Percentiles rank a stretch among this genome's conserved stretches.
Evolutionary conservation across 2,329 filamentous ascomycete genomes (phyloP).

Genomic region (Aspergillus pseudonomiae): DNA sequence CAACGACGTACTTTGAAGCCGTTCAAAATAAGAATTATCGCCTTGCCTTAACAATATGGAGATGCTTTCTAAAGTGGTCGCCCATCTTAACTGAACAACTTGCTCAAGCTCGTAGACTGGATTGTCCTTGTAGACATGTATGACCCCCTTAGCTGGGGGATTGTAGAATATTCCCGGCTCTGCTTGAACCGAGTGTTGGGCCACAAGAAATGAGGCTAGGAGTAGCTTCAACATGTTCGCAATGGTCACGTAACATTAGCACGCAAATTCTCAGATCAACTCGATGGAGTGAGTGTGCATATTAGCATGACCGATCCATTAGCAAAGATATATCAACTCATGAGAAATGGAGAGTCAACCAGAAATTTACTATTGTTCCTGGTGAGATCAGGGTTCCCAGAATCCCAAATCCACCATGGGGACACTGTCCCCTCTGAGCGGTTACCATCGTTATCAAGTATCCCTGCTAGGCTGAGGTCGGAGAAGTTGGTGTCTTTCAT

Average conservation of each 20-base stretch:
- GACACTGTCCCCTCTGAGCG: background rate
- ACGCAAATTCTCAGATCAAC: background rate
- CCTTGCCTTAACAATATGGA: slow-evolving; percentile 6
- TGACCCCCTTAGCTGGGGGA: background rate
- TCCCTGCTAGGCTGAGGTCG: background rate
- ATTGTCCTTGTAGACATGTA: slow-evolving; percentile 1
- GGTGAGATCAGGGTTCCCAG: background rate
- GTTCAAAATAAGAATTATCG: slow-evolving; percentile 1
- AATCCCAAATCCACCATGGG: background rate
- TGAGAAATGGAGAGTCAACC: background rate
- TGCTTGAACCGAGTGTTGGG: background rate
- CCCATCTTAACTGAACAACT: slow-evolving; percentile 3
- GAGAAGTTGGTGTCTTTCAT: background rate
- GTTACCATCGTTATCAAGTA: background rate
- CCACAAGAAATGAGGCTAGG: background rate
- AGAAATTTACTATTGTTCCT: background rate
- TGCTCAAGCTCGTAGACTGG: slow-evolving; percentile 2
- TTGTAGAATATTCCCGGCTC: slow-evolving; percentile 7
- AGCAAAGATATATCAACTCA: background rate
- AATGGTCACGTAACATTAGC: background rate
- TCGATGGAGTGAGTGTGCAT: background rate
- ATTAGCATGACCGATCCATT: background rate
- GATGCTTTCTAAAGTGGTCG: background rate
- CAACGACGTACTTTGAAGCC: slow-evolving; percentile 6
- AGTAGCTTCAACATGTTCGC: background rate